Evolutionary conservation across 176 grass and related monocot genomes (phyloP).

Genomic region (Alopecurus myosuroides): DNA sequence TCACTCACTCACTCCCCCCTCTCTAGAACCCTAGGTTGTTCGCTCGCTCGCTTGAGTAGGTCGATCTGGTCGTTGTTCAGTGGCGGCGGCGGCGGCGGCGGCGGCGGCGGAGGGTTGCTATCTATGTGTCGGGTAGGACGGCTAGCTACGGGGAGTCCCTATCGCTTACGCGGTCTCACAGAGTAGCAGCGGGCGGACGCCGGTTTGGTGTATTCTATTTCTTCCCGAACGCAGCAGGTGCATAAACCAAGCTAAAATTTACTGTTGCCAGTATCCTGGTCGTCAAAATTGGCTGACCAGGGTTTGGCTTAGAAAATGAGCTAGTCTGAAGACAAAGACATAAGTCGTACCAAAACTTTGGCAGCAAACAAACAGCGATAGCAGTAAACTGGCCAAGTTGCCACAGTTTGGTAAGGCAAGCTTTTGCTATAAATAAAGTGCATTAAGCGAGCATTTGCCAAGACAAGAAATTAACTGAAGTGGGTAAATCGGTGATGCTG

Average conservation of each 20-base stretch:
- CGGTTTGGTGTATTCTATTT: neutral
- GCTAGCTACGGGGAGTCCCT: neutral
- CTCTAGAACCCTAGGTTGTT: neutral
- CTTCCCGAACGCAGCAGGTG: neutral
- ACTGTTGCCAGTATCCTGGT: neutral
- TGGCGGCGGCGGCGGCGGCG: neutral
- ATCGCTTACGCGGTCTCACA: neutral
- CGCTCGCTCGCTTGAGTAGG: neutral
- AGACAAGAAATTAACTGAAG: neutral
- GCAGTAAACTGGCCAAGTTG: neutral
- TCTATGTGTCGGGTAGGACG: neutral
- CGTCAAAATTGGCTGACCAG: neutral
- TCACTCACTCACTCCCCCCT: neutral
- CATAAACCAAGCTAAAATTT: neutral
- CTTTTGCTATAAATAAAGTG: neutral
- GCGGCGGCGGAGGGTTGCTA: neutral
- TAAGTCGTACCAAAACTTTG: neutral
- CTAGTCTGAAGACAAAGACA: neutral
- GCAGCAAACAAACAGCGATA: neutral
- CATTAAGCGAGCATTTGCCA: neutral
- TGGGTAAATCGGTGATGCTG: neutral
- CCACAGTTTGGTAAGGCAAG: neutral
- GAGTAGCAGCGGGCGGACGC: neutral
- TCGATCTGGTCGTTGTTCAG: neutral
- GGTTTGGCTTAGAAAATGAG: neutral